phyloP scores from a whole-genome alignment of 768 basidiomycete genomes.

The Trametes cubensis region DNA sequence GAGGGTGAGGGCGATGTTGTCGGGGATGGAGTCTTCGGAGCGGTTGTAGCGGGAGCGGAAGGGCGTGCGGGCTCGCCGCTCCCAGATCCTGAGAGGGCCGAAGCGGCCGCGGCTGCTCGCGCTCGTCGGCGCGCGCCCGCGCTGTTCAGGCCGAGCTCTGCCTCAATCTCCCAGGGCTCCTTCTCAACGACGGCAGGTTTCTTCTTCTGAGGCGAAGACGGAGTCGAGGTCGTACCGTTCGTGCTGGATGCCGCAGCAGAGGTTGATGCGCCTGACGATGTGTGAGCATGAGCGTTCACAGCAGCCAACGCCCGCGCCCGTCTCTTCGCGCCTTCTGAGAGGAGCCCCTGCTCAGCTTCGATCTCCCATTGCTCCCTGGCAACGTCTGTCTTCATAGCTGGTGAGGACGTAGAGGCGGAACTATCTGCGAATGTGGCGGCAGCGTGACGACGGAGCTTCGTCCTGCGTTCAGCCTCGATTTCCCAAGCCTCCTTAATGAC shows the following conservation, averaged over 20 bases:
- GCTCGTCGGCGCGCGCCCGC: slow-evolving; percentile 32
- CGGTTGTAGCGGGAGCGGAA: neutral
- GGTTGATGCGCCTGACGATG: slow-evolving; percentile 28
- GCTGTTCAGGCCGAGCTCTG: slow-evolving; percentile 33
- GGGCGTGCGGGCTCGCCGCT: neutral
- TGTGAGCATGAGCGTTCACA: slow-evolving; percentile 17
- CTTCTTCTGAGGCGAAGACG: slow-evolving; percentile 14
- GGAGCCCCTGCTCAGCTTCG: slow-evolving; percentile 72
- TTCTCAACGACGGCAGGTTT: slow-evolving; percentile 18
- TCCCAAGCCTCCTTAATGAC: slow-evolving; percentile 80
- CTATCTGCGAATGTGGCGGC: slow-evolving; percentile 14
- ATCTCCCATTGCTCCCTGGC: slow-evolving; percentile 79
- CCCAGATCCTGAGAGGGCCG: slow-evolving; percentile 14
- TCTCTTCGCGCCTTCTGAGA: slow-evolving; percentile 74
- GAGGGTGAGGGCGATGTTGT: slow-evolving; percentile 10
- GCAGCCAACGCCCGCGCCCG: slow-evolving; percentile 59
- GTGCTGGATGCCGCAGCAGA: slow-evolving; percentile 5
- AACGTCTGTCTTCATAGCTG: slow-evolving; percentile 34
- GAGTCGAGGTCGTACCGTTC: slow-evolving; percentile 1
- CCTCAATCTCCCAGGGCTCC: slow-evolving; percentile 36
- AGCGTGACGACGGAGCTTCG: slow-evolving; percentile 43
- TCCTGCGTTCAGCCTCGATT: slow-evolving; percentile 64
- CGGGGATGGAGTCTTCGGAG: neutral
- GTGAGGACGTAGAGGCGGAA: neutral
- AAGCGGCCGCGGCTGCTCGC: slow-evolving; percentile 25